Evolutionary conservation across 352 stramenopile species (phyloP).

Genomic region (Globisporangium abappressorium): DNA sequence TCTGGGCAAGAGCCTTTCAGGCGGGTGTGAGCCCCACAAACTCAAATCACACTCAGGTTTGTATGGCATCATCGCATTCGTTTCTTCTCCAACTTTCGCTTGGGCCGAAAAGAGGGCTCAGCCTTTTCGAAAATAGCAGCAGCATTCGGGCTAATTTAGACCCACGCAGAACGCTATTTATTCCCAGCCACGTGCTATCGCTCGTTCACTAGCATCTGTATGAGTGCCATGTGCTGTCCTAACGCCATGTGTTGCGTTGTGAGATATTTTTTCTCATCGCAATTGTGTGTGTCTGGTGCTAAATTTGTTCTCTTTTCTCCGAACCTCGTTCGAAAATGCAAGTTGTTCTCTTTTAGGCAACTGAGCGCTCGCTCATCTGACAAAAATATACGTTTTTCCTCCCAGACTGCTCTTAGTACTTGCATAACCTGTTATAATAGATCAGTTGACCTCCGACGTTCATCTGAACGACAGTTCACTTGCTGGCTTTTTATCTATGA

Average conservation of each 20-base stretch:
- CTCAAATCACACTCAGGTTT: too few relatives aligned
- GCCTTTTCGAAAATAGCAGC: too few relatives aligned
- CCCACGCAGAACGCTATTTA: too few relatives aligned
- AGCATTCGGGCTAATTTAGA: too few relatives aligned
- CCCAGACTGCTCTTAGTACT: neutral
- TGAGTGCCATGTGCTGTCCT: too few relatives aligned
- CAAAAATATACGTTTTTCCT: neutral
- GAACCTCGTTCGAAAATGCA: neutral
- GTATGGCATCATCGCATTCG: too few relatives aligned
- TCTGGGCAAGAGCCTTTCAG: too few relatives aligned
- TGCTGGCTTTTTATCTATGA: neutral
- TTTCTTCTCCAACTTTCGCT: too few relatives aligned
- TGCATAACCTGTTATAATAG: neutral
- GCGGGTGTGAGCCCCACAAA: too few relatives aligned
- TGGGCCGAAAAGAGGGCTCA: too few relatives aligned
- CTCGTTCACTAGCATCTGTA: too few relatives aligned
- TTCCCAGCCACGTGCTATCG: too few relatives aligned
- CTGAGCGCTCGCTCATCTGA: neutral
- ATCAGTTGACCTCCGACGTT: neutral
- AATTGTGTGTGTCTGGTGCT: neutral
- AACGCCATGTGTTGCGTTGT: neutral
- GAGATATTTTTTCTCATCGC: neutral
- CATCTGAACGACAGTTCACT: neutral
- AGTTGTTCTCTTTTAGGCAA: neutral
- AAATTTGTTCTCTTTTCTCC: slow-evolving; percentile 9